Evolutionary conservation across 306 rosid species (phyloP).

Genomic region (Quercus suber): DNA sequence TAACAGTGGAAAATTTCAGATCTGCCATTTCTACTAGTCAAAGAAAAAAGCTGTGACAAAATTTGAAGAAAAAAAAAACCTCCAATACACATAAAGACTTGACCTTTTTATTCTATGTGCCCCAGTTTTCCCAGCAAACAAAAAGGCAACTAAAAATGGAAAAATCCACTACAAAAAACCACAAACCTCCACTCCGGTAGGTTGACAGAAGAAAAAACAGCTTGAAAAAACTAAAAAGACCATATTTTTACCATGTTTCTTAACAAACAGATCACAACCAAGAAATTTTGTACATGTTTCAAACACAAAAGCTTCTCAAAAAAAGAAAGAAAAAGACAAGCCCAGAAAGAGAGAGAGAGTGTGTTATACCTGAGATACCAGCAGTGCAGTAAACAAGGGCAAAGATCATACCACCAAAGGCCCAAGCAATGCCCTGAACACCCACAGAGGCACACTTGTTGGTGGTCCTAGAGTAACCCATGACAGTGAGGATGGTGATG

Average conservation of each 20-base stretch:
- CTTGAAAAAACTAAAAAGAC: not conserved
- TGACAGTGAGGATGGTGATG: constrained; percentile 44
- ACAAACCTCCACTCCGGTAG: not conserved
- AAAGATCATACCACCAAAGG: constrained; percentile 49
- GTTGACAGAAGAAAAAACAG: not conserved
- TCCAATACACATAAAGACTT: not conserved
- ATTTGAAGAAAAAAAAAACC: not conserved
- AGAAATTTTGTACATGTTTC: not conserved
- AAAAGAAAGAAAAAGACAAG: not conserved
- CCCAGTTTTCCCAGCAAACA: constrained; percentile 1
- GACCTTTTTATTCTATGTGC: not conserved
- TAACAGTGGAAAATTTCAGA: not conserved
- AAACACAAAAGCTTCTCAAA: not conserved
- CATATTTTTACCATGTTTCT: not conserved
- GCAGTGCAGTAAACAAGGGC: constrained; percentile 48
- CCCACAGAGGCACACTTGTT: constrained; percentile 39
- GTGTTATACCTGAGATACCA: constrained; percentile 35
- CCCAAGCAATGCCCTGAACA: constrained; percentile 48
- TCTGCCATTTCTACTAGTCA: not conserved
- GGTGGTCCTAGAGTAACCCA: constrained; percentile 25
- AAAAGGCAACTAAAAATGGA: not conserved
- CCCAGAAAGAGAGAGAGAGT: not conserved
- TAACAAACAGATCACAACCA: not conserved
- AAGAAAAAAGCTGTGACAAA: no score
- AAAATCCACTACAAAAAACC: not conserved